phyloP scores from a whole-genome alignment of 257 asterid species.

The Schizonepeta tenuifolia region DNA sequence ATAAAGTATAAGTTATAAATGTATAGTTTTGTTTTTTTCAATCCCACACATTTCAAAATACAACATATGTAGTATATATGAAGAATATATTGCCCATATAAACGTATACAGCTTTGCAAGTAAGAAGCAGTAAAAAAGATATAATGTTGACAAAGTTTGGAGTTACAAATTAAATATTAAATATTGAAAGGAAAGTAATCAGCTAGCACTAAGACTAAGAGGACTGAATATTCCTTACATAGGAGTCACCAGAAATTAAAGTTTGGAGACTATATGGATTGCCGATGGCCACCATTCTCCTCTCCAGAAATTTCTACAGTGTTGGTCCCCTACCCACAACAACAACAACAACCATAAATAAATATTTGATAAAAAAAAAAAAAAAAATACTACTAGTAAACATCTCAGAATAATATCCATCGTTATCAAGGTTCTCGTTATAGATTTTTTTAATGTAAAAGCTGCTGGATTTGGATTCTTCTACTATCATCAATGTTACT shows the following conservation, averaged over 20 bases:
- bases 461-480: not conserved
- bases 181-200: not conserved
- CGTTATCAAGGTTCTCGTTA: not conserved
- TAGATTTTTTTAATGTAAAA: not conserved
- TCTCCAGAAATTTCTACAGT: constrained; percentile 19
- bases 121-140: not conserved
- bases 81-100: not conserved
- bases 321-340: not conserved
- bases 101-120: no score
- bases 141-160: no score
- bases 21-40: not conserved
- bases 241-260: constrained; percentile 10
- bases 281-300: constrained; percentile 7
- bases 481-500: no score
- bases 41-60: not conserved
- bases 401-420: not conserved
- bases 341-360: not conserved
- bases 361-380: not conserved
- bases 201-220: constrained; percentile 20
- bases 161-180: not conserved
- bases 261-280: not conserved
- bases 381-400: no score
- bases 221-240: constrained; percentile 25
- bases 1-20: not conserved
- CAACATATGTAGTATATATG: not conserved